Evolutionary conservation across 306 rosid genomes (phyloP), one percentile per base, ranked within the genome.

Genomic region (Dicorynia guianensis): DNA sequence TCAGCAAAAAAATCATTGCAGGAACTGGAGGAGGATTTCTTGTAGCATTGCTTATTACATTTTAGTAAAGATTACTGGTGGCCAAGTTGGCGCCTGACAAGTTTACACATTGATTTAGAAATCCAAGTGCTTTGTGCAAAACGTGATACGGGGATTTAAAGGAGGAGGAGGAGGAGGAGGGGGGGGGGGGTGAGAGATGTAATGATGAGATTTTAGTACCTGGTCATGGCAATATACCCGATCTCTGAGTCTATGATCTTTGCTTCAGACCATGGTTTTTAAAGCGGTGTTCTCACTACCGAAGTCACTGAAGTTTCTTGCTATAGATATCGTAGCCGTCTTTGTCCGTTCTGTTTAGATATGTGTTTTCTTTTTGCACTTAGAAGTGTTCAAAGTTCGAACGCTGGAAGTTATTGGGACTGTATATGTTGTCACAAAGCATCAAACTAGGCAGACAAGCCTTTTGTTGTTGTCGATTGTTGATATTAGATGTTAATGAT

Each of bases 1-100:
- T 83, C 93, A 5, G 82, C 89, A 60, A 90, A 83, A 90, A 94
- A 92, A 85, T 88, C 98, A 25, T 61, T 94, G 85, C 97, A 94
- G 81, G 98, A 92, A 83, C 79, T 94, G 79, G 98, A 94, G 82
- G 98, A 94, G 1, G 98, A 94, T 78, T 94, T 94, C 86, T 92
- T 94, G 97, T 94, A 80, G 74, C 81, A 81, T 78, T 57, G 65
- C 57, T 84, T 58, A 53, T 59, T 71, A 64, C 83, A 74, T 85
- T 69, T 42, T 58, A 63, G 63, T 62, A 69, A 69, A 75, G 65
- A 83, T 58, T 52, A 39, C 54, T 63, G 79, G 71, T 56, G 75
- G 72, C 67, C 79, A 79, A 44, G 52, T 42, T 75, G 47, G 84
- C 53, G 46, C 76, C 77, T 9, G 44, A 67, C 55, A 11, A 38